phyloP scores from a whole-genome alignment of 2,329 filamentous ascomycete genomes.

The Aspergillus udagawae region DNA sequence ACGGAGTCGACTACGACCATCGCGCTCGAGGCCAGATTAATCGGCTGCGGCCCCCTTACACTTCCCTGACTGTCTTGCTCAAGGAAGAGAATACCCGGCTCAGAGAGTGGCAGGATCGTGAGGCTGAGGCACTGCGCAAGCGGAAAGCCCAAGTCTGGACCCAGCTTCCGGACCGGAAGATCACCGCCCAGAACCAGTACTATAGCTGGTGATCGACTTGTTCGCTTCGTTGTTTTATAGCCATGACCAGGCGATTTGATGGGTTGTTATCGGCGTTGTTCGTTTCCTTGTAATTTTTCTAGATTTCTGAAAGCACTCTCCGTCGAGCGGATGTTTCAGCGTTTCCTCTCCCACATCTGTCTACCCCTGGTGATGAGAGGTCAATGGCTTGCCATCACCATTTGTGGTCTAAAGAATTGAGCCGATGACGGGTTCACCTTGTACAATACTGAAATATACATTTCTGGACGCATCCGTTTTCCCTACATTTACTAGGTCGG shows the following conservation, averaged over 20 bases:
- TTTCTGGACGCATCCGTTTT: not conserved
- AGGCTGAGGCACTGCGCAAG: slow-evolving; percentile 72
- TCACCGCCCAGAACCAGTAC: slow-evolving; percentile 81
- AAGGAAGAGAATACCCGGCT: slow-evolving; percentile 93
- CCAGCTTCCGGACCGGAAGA: slow-evolving; percentile 78
- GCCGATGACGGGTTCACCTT: slow-evolving; percentile 6
- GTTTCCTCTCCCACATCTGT: not conserved
- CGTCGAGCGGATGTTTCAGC: not conserved
- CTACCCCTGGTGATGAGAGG: not conserved
- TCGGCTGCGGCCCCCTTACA: slow-evolving; percentile 65
- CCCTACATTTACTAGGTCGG: not conserved
- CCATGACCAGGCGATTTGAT: not conserved
- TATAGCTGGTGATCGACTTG: slow-evolving; percentile 71
- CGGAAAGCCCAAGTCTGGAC: slow-evolving; percentile 76
- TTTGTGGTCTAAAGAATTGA: not conserved
- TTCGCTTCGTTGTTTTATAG: slow-evolving; percentile 6
- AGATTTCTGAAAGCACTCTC: not conserved
- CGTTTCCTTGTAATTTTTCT: not conserved
- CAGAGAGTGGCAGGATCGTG: slow-evolving; percentile 71
- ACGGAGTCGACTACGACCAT: slow-evolving; percentile 60
- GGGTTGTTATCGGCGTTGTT: not conserved
- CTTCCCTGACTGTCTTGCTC: slow-evolving; percentile 73
- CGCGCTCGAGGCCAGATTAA: slow-evolving; percentile 72
- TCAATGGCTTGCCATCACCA: not conserved
- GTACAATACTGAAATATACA: slow-evolving; percentile 15